Evolutionary conservation across 495 filamentous ascomycete species (phyloP).

Genomic region (Penicillium macrosclerotiorum): DNA sequence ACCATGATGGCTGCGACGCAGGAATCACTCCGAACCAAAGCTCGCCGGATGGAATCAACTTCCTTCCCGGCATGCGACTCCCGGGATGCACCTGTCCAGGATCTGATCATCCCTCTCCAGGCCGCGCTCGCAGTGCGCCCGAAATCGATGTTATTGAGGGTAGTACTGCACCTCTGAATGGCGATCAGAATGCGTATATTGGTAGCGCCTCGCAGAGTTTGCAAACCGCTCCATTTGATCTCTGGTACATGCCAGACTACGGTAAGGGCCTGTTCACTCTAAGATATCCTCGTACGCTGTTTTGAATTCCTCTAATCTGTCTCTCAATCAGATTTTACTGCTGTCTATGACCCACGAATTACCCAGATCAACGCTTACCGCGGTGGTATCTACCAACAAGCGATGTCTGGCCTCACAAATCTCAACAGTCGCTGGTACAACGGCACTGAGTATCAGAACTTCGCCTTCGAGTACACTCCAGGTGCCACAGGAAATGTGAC

Average conservation of each 20-base stretch:
- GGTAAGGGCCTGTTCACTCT: slow-evolving; percentile 36
- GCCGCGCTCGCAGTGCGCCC: slow-evolving; percentile 68
- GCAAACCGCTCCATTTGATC: slow-evolving; percentile 73
- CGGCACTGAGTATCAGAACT: slow-evolving; percentile 67
- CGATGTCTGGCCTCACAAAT: slow-evolving; percentile 67
- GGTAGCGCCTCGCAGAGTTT: slow-evolving; percentile 69
- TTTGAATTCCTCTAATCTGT: slow-evolving; percentile 1
- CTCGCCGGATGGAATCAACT: slow-evolving; percentile 62
- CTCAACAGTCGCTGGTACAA: slow-evolving; percentile 79
- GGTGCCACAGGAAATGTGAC: slow-evolving; percentile 59
- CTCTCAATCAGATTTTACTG: slow-evolving; percentile 48
- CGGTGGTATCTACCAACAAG: slow-evolving; percentile 71
- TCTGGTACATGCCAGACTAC: slow-evolving; percentile 73
- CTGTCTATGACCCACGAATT: slow-evolving; percentile 58
- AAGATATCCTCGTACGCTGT: background rate
- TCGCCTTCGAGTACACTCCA: slow-evolving; percentile 70
- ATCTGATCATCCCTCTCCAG: slow-evolving; percentile 68
- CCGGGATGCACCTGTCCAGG: slow-evolving; percentile 66
- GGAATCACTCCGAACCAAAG: slow-evolving; percentile 81
- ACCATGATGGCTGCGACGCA: slow-evolving; percentile 67
- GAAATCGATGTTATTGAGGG: slow-evolving; percentile 79
- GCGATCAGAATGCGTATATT: slow-evolving; percentile 42
- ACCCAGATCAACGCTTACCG: slow-evolving; percentile 64
- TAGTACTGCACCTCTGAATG: slow-evolving; percentile 55
- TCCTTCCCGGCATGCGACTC: slow-evolving; percentile 70